Conservation (phyloP, 139 green algal species). For the Coelastrella sp. region DNA sequence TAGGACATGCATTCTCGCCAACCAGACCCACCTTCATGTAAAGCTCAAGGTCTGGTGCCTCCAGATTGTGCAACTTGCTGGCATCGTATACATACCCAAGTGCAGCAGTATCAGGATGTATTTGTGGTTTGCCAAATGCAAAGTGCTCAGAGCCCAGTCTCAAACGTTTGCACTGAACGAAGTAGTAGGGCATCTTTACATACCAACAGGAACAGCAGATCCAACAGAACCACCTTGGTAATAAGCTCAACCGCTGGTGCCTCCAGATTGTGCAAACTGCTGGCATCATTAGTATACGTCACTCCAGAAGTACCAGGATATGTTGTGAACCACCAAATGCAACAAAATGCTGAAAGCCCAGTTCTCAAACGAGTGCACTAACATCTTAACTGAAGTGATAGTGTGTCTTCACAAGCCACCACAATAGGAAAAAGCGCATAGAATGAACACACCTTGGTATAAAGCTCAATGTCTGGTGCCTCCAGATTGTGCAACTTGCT, state of each 20-base stretch:
- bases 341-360: too few species aligned
- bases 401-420: too few species aligned
- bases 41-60: neutral
- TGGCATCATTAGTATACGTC: neutral
- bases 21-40: slow-evolving; percentile 28
- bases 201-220: too few species aligned
- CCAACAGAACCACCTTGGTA: neutral
- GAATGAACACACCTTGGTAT: slow-evolving; percentile 2
- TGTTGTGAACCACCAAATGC: neutral
- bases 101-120: slow-evolving; percentile 2
- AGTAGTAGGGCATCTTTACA: too few species aligned
- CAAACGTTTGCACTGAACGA: too few species aligned
- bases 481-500: slow-evolving; percentile 15
- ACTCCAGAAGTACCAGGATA: neutral
- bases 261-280: slow-evolving; percentile 1
- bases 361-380: too few species aligned
- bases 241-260: neutral
- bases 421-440: too few species aligned
- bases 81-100: neutral
- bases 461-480: neutral
- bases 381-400: too few species aligned
- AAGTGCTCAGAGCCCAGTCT: too few species aligned
- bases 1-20: too few species aligned
- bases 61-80: neutral
- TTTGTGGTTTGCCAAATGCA: neutral